These are phyloP conservation scores for Acacia melanoxylon DNA, from an alignment of 306 rosid species.

Conservation along the genomic window DNA sequence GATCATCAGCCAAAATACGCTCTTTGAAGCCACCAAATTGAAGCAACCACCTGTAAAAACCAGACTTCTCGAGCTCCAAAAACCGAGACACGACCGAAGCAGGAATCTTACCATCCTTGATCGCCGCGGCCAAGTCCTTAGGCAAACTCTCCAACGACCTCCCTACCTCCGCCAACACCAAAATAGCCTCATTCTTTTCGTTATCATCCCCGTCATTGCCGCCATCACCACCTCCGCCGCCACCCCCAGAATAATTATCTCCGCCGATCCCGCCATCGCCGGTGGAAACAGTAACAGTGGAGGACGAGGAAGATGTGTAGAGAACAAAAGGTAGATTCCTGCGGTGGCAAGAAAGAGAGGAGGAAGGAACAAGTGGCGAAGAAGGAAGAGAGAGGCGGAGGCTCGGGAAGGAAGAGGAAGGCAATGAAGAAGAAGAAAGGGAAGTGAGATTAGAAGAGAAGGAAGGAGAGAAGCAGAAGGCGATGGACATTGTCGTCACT, in stretches of 20 bases:
- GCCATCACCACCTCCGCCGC: constrained; percentile 32
- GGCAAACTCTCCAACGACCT: constrained; percentile 73
- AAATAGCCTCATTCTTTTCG: constrained; percentile 50
- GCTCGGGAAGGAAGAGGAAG: constrained; percentile 23
- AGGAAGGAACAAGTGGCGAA: background rate
- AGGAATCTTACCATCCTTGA: constrained; percentile 75
- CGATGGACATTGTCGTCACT: constrained; percentile 59
- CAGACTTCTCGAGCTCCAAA: constrained; percentile 69
- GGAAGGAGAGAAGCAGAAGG: constrained; percentile 51
- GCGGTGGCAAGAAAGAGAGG: constrained; percentile 28
- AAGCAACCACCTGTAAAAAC: constrained; percentile 72
- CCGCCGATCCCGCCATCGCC: constrained; percentile 41
- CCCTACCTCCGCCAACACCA: constrained; percentile 70
- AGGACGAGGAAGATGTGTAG: background rate
- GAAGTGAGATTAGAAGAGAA: constrained; percentile 19
- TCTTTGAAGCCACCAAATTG: constrained; percentile 83
- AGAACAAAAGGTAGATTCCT: constrained; percentile 22
- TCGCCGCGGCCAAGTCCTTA: constrained; percentile 71
- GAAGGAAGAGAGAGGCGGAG: constrained; percentile 26
- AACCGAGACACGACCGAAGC: constrained; percentile 67
- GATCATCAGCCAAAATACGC: constrained; percentile 90
- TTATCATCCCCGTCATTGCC: constrained; percentile 46
- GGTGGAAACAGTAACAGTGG: background rate
- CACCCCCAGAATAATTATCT: constrained; percentile 29
- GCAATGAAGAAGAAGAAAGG: constrained; percentile 18